Evolutionary conservation across 352 stramenopile genomes (phyloP).

Genomic region (Hyaloperonospora arabidopsidis): DNA sequence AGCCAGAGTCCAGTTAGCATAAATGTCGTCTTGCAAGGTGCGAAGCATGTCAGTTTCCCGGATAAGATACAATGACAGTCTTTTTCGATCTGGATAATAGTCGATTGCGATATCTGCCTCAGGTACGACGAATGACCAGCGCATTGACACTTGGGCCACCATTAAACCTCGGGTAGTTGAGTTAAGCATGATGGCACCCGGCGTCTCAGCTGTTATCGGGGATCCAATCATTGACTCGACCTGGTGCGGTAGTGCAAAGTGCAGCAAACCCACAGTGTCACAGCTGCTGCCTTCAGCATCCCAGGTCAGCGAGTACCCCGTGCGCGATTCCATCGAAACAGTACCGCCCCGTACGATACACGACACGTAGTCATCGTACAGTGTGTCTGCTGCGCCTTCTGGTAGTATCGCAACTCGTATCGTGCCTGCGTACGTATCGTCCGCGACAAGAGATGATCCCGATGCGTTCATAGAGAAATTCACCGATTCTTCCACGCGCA

Average conservation of each 20-base stretch:
- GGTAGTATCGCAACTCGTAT: constrained; percentile 46
- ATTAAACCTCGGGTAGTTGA: constrained; percentile 50
- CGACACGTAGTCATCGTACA: constrained; percentile 44
- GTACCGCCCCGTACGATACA: constrained; percentile 47
- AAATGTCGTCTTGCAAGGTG: constrained; percentile 46
- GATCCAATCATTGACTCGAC: constrained; percentile 27
- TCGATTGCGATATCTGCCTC: constrained; percentile 39
- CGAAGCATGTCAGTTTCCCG: constrained; percentile 24
- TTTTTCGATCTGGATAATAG: constrained; percentile 39
- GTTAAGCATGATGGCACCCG: constrained; percentile 30
- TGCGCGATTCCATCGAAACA: constrained; percentile 37
- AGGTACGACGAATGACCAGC: constrained; percentile 38
- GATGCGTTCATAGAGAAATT: constrained; percentile 26
- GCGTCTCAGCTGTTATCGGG: constrained; percentile 10
- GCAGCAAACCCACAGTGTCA: constrained; percentile 32
- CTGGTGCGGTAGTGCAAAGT: constrained; percentile 66
- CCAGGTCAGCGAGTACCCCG: constrained; percentile 56
- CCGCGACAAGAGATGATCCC: constrained; percentile 29
- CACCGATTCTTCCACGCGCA: neutral
- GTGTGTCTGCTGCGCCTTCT: constrained; percentile 9
- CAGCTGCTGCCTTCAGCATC: constrained; percentile 38
- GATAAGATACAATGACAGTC: constrained; percentile 20
- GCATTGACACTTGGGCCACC: constrained; percentile 30
- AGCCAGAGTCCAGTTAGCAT: constrained; percentile 29
- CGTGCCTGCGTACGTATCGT: constrained; percentile 30